Evolutionary conservation across 129 eudicot species (phyloP).

Genomic region (Tagetes erecta): DNA sequence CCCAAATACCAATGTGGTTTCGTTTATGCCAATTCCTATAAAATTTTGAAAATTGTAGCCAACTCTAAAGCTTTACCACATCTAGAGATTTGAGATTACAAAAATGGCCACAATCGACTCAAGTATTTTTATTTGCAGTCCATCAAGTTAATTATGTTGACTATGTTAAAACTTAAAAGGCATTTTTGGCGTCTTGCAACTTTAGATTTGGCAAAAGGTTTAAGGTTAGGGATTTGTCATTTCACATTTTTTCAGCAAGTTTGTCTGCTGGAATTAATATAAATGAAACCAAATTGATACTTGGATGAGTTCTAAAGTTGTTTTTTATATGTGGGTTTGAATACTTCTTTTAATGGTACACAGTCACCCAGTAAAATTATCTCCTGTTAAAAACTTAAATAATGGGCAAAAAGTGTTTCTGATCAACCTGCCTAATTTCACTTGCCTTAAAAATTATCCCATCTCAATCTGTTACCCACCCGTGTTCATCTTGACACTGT

Average conservation of each 20-base stretch:
- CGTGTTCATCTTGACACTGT: constrained; percentile 6
- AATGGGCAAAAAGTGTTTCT: neutral
- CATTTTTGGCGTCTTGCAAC: neutral
- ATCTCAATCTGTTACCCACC: neutral
- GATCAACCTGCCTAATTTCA: neutral
- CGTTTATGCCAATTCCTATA: neutral
- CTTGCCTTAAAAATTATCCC: neutral
- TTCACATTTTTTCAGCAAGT: neutral
- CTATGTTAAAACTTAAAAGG: neutral
- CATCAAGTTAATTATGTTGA: neutral
- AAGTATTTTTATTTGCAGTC: neutral
- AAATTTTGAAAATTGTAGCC: neutral
- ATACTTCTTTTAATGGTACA: neutral
- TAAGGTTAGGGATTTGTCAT: neutral
- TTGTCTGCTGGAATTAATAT: neutral
- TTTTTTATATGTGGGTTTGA: neutral
- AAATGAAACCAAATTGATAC: neutral
- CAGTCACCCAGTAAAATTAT: neutral
- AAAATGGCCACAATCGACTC: neutral
- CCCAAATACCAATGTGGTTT: neutral
- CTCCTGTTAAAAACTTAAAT: neutral
- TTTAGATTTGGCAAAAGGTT: neutral
- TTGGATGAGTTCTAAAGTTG: neutral
- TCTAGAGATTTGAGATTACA: neutral
- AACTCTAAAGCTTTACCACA: neutral